Percentiles rank a stretch among this genome's conserved stretches.
phyloP scores from a whole-genome alignment of 192 early-diverging fungal genomes.

The Backusella mclennaniae region DNA sequence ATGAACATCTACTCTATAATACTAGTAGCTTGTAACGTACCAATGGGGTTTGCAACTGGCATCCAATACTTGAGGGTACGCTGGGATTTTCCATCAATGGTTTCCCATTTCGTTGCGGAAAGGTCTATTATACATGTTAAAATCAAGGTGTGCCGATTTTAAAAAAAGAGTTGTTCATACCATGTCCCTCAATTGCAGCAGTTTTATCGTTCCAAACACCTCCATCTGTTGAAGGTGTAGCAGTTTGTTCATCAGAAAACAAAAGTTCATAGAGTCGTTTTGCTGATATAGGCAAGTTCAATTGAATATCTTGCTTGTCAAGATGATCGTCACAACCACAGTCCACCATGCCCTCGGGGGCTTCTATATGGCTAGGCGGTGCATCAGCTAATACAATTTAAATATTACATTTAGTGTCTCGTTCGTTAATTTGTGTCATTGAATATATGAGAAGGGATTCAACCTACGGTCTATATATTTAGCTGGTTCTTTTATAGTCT shows the following conservation, averaged over 20 bases:
- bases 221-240: slow-evolving; percentile 7
- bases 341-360: slow-evolving; percentile 44
- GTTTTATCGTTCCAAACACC: slow-evolving; percentile 29
- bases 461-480: slow-evolving; percentile 10
- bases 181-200: slow-evolving; percentile 23
- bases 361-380: slow-evolving; percentile 42
- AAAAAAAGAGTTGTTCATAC: background rate
- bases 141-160: background rate
- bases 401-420: background rate
- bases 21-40: slow-evolving; percentile 25
- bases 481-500: background rate
- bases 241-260: slow-evolving; percentile 42
- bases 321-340: slow-evolving; percentile 71
- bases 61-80: slow-evolving; percentile 62
- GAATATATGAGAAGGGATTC: background rate
- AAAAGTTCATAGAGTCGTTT: slow-evolving; percentile 61
- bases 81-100: slow-evolving; percentile 14
- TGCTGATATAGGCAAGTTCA: slow-evolving; percentile 56
- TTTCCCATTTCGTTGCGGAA: slow-evolving; percentile 17
- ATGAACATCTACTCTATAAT: background rate
- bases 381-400: slow-evolving; percentile 25
- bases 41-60: slow-evolving; percentile 72
- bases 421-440: background rate
- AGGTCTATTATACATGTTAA: slow-evolving; percentile 6
- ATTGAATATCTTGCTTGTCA: slow-evolving; percentile 54